Evolutionary conservation across 2,329 filamentous ascomycete genomes (phyloP).

Genomic region (Rachicladosporium sp.): DNA sequence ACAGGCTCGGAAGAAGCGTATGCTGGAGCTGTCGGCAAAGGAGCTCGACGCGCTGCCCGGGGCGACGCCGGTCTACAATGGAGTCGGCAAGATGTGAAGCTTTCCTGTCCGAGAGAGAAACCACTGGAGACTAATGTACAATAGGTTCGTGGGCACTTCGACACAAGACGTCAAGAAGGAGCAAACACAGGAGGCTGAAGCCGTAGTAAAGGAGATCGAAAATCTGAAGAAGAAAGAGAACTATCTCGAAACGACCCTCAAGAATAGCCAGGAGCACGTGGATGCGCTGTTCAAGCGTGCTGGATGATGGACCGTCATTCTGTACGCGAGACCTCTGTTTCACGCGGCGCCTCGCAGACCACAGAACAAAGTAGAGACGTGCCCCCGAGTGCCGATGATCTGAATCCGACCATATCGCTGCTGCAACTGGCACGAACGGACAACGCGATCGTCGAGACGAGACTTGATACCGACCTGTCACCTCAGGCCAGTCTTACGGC

Average conservation of each 20-base stretch:
- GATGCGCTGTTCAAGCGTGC: slow-evolving; percentile 63
- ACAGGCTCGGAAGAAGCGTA: slow-evolving; percentile 79
- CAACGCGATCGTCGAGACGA: too few species aligned
- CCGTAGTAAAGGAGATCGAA: slow-evolving; percentile 64
- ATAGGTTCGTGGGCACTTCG: slow-evolving; percentile 77
- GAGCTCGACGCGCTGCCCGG: slow-evolving; percentile 68
- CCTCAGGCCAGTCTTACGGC: too few species aligned
- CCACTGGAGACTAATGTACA: neutral
- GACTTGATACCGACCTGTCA: too few species aligned
- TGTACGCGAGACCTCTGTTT: too few species aligned
- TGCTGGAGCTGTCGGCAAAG: slow-evolving; percentile 73
- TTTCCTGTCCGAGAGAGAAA: neutral
- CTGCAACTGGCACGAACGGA: too few species aligned
- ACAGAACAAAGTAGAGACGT: too few species aligned
- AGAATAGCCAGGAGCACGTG: slow-evolving; percentile 85
- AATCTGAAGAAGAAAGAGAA: slow-evolving; percentile 78
- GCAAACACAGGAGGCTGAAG: slow-evolving; percentile 60
- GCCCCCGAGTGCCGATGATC: too few species aligned
- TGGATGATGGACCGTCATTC: slow-evolving; percentile 11
- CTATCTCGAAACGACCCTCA: slow-evolving; percentile 87
- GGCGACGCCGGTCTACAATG: slow-evolving; percentile 78
- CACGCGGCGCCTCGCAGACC: too few species aligned
- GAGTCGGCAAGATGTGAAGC: slow-evolving; percentile 84
- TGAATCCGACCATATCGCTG: slow-evolving; percentile 2
- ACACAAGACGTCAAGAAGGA: slow-evolving; percentile 62